These are phyloP conservation scores for Nannizzia gypsea DNA, from an alignment of 2,329 filamentous ascomycete species.

Conservation along the genomic window DNA sequence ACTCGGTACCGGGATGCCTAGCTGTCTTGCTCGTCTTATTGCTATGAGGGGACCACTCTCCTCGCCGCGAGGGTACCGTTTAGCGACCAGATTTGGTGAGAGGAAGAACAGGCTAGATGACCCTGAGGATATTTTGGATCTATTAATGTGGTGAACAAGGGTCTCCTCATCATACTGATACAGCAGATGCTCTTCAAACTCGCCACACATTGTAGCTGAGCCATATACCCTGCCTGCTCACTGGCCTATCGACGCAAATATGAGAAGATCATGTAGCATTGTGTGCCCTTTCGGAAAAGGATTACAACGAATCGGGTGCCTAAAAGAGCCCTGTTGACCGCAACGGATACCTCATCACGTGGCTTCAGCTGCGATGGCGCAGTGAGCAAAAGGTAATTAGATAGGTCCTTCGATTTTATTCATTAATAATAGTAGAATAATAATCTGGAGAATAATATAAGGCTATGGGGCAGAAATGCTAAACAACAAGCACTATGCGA, in stretches of 20 bases:
- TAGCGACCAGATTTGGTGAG: slow-evolving; percentile 9
- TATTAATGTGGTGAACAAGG: slow-evolving; percentile 4
- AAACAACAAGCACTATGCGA: slow-evolving; percentile 1
- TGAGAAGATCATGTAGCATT: not conserved
- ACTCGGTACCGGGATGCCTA: slow-evolving; percentile 15
- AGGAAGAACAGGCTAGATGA: slow-evolving; percentile 5
- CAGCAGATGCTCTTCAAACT: slow-evolving; percentile 7
- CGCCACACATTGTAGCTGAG: not conserved
- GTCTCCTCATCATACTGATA: slow-evolving; percentile 6
- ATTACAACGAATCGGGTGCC: slow-evolving; percentile 1
- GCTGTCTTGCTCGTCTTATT: slow-evolving; percentile 14
- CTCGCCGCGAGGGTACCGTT: slow-evolving; percentile 7
- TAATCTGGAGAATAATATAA: not conserved
- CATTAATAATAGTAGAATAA: slow-evolving; percentile 3
- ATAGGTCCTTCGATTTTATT: not conserved
- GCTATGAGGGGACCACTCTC: slow-evolving; percentile 14
- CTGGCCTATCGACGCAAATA: not conserved
- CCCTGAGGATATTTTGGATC: not conserved
- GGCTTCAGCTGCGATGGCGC: slow-evolving; percentile 4
- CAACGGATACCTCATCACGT: slow-evolving; percentile 2
- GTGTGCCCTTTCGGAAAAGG: not conserved
- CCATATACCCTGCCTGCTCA: not conserved
- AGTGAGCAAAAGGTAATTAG: not conserved
- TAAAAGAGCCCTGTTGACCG: not conserved
- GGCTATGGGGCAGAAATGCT: slow-evolving; percentile 1